Evolutionary conservation across 805 yeast species (phyloP).

Genomic region (Yarrowia keelungensis): DNA sequence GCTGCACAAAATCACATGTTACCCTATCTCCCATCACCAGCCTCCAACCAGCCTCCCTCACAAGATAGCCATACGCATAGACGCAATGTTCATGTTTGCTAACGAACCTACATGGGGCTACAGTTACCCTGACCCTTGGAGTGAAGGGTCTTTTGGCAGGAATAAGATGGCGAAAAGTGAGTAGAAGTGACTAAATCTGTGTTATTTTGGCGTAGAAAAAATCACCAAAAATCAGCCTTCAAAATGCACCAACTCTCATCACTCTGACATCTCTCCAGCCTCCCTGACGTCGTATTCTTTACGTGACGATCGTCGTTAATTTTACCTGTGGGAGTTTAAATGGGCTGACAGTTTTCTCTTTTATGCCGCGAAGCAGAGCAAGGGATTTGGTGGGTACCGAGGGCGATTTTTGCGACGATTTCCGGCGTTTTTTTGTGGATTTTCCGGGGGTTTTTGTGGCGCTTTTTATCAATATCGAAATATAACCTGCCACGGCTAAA

Average conservation of each 20-base stretch:
- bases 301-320: constrained; percentile 4
- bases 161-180: too few species aligned
- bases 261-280: background rate
- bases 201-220: too few species aligned
- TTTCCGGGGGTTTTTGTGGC: too few species aligned
- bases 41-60: constrained; percentile 7
- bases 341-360: constrained; percentile 19
- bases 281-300: background rate
- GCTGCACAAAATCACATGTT: constrained; percentile 5
- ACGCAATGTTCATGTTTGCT: constrained; percentile 34
- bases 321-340: constrained; percentile 15
- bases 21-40: constrained; percentile 8
- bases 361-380: background rate
- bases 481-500: background rate
- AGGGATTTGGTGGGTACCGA: too few species aligned
- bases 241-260: background rate
- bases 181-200: too few species aligned
- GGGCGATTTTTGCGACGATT: too few species aligned
- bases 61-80: constrained; percentile 21
- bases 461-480: too few species aligned
- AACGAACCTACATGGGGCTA: background rate
- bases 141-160: too few species aligned
- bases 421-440: too few species aligned
- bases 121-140: constrained; percentile 3
- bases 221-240: too few species aligned